A percentile compares a stretch with the other conserved stretches of the same genome.
Conservation (phyloP, 176 grass and related monocot species). For the Lolium perenne region DNA sequence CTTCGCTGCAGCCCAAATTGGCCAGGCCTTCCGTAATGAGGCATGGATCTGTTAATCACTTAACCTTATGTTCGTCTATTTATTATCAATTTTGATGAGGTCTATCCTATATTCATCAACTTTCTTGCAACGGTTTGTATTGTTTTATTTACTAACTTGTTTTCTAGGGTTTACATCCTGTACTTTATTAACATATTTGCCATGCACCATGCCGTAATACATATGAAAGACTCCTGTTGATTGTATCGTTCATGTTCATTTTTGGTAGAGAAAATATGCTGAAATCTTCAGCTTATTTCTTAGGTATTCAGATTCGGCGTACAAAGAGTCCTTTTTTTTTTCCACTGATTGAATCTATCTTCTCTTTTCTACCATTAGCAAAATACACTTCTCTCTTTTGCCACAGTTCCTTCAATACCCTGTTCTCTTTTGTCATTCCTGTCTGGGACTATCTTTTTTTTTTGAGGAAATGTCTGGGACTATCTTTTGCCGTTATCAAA, state of each 20-base stretch:
- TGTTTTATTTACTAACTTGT: conserved; percentile 5
- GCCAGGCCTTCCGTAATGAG: conserved; percentile 94
- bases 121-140: neutral
- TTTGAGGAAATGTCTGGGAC: neutral
- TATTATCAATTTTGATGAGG: neutral
- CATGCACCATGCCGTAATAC: neutral
- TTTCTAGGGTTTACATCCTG: conserved; percentile 19
- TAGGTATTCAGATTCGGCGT: conserved; percentile 11
- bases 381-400: neutral
- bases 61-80: conserved; percentile 27
- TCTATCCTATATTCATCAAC: conserved; percentile 22
- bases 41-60: conserved; percentile 41
- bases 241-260: conserved; percentile 38
- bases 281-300: conserved; percentile 22
- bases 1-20: conserved; percentile 91
- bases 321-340: neutral
- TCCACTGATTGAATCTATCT: neutral
- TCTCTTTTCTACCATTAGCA: neutral
- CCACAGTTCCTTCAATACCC: neutral
- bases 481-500: neutral
- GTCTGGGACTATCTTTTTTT: neutral
- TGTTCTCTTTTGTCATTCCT: neutral
- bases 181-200: conserved; percentile 10
- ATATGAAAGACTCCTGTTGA: conserved; percentile 10
- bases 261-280: neutral